phyloP scores from a whole-genome alignment of 192 early-diverging fungal species.

The Backusella luteola region DNA sequence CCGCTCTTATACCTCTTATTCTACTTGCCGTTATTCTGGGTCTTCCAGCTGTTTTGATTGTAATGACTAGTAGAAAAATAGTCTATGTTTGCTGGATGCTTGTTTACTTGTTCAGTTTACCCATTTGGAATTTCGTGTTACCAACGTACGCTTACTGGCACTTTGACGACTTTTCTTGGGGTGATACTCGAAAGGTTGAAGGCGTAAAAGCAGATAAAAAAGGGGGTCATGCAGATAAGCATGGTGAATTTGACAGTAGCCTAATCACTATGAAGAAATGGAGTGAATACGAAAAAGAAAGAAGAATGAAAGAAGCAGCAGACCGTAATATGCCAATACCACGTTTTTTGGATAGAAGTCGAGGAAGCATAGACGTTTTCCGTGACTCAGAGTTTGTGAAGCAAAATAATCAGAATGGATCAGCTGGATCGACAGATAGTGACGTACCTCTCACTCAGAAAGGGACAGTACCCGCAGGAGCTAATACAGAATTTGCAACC shows the following conservation, averaged over 20 bases:
- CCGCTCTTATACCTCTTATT: conserved; percentile 61
- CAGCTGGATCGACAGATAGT: conserved; percentile 31
- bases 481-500: not conserved
- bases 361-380: conserved; percentile 23
- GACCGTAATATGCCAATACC: conserved; percentile 20
- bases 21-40: conserved; percentile 81
- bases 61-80: conserved; percentile 81
- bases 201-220: conserved; percentile 44
- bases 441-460: conserved; percentile 26
- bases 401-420: conserved; percentile 23
- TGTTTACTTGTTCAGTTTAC: conserved; percentile 53
- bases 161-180: conserved; percentile 89
- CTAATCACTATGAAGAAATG: conserved; percentile 76
- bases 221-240: conserved; percentile 58
- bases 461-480: conserved; percentile 5
- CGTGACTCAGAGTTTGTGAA: conserved; percentile 4
- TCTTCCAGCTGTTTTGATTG: conserved; percentile 87
- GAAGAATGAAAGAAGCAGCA: not conserved
- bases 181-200: conserved; percentile 70
- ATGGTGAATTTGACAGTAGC: conserved; percentile 75
- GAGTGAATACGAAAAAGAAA: conserved; percentile 56
- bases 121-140: conserved; percentile 79
- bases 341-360: conserved; percentile 21
- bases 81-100: conserved; percentile 82
- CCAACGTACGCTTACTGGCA: conserved; percentile 85